Evolutionary conservation across 2,329 filamentous ascomycete species (phyloP).

Genomic region (Colletotrichum musicola): DNA sequence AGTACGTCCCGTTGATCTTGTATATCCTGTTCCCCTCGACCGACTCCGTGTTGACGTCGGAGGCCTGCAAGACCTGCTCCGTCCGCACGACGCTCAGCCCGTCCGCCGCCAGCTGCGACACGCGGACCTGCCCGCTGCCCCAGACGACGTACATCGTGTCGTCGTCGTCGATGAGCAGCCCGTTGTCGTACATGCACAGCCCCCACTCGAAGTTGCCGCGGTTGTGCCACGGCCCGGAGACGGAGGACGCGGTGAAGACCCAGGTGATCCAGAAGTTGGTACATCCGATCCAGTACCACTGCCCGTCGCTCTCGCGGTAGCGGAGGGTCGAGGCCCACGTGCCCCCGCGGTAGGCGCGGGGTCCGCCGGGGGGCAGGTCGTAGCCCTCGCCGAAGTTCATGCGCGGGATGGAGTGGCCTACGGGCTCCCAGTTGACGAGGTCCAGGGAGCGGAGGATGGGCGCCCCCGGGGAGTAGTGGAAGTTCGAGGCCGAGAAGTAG

Average conservation of each 20-base stretch:
- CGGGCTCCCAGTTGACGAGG: constrained; percentile 63
- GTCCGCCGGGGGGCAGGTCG: constrained; percentile 54
- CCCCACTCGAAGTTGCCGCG: constrained; percentile 48
- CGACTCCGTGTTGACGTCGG: constrained; percentile 48
- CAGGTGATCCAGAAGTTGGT: constrained; percentile 64
- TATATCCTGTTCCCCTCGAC: constrained; percentile 70
- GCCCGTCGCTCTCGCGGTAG: constrained; percentile 61
- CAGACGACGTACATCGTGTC: constrained; percentile 71
- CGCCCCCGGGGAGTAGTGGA: constrained; percentile 69
- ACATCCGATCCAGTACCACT: constrained; percentile 71
- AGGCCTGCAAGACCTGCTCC: constrained; percentile 57
- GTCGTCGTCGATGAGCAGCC: constrained; percentile 69
- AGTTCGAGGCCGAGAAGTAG: constrained; percentile 68
- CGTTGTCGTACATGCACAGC: constrained; percentile 69
- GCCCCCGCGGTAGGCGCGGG: constrained; percentile 63
- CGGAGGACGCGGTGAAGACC: constrained; percentile 61
- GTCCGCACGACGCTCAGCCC: constrained; percentile 59
- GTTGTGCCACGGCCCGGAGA: constrained; percentile 58
- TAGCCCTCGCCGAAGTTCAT: constrained; percentile 63
- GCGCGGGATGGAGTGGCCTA: constrained; percentile 59
- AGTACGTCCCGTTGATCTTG: constrained; percentile 68
- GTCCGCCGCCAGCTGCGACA: constrained; percentile 64
- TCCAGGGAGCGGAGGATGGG: constrained; percentile 68
- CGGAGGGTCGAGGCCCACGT: constrained; percentile 68
- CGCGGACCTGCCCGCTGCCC: constrained; percentile 60